Conservation (phyloP, 2,329 filamentous ascomycete species). For the Monosporascus sp. region DNA sequence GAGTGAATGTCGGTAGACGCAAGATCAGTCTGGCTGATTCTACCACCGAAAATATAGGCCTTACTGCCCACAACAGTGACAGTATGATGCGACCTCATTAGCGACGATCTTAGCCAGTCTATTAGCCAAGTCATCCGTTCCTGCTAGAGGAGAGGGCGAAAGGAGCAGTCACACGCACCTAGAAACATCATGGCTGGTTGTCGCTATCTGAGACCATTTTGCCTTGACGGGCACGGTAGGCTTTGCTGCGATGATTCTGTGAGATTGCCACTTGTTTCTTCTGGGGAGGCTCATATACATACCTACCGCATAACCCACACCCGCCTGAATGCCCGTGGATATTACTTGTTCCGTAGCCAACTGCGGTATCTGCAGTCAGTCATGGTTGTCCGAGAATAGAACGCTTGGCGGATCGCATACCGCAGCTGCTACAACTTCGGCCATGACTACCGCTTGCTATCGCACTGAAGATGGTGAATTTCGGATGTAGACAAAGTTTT, state of each 20-base stretch:
- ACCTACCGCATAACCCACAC: constrained; percentile 33
- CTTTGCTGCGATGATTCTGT: constrained; percentile 27
- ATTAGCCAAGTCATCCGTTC: not conserved
- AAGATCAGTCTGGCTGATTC: constrained; percentile 31
- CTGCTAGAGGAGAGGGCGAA: not conserved
- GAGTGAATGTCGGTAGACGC: constrained; percentile 47
- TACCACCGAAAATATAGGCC: constrained; percentile 52
- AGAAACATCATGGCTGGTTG: constrained; percentile 22
- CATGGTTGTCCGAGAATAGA: constrained; percentile 20
- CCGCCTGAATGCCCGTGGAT: constrained; percentile 34
- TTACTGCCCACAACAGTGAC: constrained; percentile 47
- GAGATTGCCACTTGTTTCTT: not conserved
- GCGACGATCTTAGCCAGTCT: constrained; percentile 21
- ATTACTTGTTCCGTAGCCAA: constrained; percentile 35
- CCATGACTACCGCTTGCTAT: not conserved
- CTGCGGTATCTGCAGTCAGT: constrained; percentile 32
- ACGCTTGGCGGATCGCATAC: not conserved
- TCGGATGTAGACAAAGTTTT: too few relatives aligned
- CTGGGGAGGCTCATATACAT: not conserved
- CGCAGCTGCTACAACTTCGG: not conserved
- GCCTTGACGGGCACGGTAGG: constrained; percentile 48
- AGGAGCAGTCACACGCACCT: constrained; percentile 15
- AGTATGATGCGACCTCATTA: constrained; percentile 46
- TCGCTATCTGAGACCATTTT: constrained; percentile 41
- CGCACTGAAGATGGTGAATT: too few relatives aligned